Percentiles rank a stretch among this genome's conserved stretches.
These are phyloP conservation scores for Dictyostelium firmibasis DNA, from an alignment of 78 protist genomes.

Conservation along the genomic window DNA sequence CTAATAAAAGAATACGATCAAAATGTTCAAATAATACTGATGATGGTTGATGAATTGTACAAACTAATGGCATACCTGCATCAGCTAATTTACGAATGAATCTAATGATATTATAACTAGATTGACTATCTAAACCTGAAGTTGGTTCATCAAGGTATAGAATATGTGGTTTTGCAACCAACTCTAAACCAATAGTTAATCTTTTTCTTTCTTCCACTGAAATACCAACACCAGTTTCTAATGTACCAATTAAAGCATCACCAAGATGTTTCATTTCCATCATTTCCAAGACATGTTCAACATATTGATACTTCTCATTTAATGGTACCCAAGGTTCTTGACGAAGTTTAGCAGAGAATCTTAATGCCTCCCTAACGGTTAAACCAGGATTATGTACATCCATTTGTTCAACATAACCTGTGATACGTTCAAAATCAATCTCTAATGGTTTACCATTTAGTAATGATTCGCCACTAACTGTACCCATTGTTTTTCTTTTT, in stretches of 20 bases:
- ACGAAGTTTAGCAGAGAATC: conserved; percentile 74
- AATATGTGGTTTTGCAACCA: conserved; percentile 80
- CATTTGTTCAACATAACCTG: conserved; percentile 85
- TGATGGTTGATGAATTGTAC: conserved; percentile 83
- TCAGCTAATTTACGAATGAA: conserved; percentile 76
- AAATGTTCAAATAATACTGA: conserved; percentile 76
- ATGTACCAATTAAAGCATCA: conserved; percentile 80
- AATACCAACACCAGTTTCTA: conserved; percentile 80
- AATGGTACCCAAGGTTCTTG: conserved; percentile 49
- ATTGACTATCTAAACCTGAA: conserved; percentile 64
- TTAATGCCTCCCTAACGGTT: conserved; percentile 77
- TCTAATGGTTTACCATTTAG: conserved; percentile 86
- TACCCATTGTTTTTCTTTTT: conserved; percentile 85
- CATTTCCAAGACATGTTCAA: conserved; percentile 66
- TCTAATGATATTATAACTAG: conserved; percentile 56
- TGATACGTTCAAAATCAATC: conserved; percentile 77
- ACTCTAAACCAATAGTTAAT: conserved; percentile 78
- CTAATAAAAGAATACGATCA: conserved; percentile 64
- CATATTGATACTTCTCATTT: conserved; percentile 48
- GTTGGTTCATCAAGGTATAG: conserved; percentile 65
- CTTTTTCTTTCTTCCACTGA: conserved; percentile 83
- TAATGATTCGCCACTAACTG: conserved; percentile 48
- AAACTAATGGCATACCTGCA: conserved; percentile 78
- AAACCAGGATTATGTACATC: conserved; percentile 74
- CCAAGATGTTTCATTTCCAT: conserved; percentile 82